A percentile compares a stretch with the other conserved stretches of the same genome.
phyloP scores from a whole-genome alignment of 2,329 filamentous ascomycete species.

The Fusarium veterinarium region DNA sequence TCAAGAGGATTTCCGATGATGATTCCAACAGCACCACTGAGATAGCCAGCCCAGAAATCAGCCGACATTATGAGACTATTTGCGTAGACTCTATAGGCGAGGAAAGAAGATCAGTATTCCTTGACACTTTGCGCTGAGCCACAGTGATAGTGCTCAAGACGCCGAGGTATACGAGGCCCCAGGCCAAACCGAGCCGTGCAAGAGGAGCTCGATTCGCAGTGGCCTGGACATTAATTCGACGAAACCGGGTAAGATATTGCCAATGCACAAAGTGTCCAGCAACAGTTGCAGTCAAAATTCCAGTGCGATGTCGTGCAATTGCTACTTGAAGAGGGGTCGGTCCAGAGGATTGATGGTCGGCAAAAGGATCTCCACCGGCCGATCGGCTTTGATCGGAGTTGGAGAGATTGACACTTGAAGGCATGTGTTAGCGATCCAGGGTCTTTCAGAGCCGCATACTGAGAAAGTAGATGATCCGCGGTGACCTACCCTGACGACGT shows the following conservation, averaged over 20 bases:
- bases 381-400: constrained; percentile 42
- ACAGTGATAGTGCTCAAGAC: constrained; percentile 40
- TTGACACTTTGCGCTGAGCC: constrained; percentile 38
- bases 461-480: constrained; percentile 7
- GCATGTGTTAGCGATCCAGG: constrained; percentile 33
- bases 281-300: constrained; percentile 40
- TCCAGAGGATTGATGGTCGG: constrained; percentile 42
- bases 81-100: constrained; percentile 9
- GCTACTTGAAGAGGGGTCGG: constrained; percentile 45
- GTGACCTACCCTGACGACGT: constrained; percentile 27
- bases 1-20: constrained; percentile 90
- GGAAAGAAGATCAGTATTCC: constrained; percentile 16
- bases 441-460: constrained; percentile 6
- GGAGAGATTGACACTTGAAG: constrained; percentile 34
- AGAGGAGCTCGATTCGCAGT: constrained; percentile 33
- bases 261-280: constrained; percentile 43
- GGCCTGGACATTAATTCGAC: constrained; percentile 34
- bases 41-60: constrained; percentile 94
- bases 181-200: constrained; percentile 39
- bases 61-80: constrained; percentile 72
- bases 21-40: constrained; percentile 87
- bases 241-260: constrained; percentile 40
- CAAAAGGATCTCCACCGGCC: constrained; percentile 37
- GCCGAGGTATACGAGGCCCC: constrained; percentile 41
- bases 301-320: constrained; percentile 39